Evolutionary conservation across 768 basidiomycete genomes (phyloP), one percentile per base, ranked within the genome.

Genomic region (Trametes sanguinea): DNA sequence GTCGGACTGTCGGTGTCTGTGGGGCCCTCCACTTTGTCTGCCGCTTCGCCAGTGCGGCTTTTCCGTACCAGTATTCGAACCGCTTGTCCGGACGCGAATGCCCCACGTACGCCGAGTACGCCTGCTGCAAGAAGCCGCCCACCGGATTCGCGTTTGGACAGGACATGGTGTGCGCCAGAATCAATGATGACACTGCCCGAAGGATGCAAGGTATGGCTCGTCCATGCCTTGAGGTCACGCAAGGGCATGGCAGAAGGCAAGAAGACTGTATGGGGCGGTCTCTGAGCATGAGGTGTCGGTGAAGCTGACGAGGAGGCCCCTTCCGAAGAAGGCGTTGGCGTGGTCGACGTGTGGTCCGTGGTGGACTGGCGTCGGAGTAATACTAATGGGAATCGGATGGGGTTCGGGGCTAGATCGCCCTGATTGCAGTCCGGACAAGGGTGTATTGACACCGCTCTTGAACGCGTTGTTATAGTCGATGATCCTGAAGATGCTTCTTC

Each of bases 1-100:
- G 65, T 67, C 75, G 71, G 51, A 67, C 50, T 62, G 74, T 74
- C 67, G 73, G 67, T 58, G 65, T 61, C 54, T 2, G 60, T n/a
- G 47, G 7, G 39, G 0, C 40, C 46, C 30, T 51, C 67, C 50
- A 44, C 55, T n/a, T 51, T 61, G 40, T 69, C 71, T 33, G 45
- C 60, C 66, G 62, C 72, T 74, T 57, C 60, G 29, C 56, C 62
- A 6, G 61, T 37, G 17, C 74, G 65, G 14, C 70, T 69, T 37
- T 77, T 76, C 35, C 81, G 80, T 11, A 92, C 81, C 58, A 90
- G 80, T 52, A 98, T 87, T 35, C 87, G 83, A 43, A 99, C 96
- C 5, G 96, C 97, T 74, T 98, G 96, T 5, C 95, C 94, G 1
- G 90, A 89, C 1, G 95, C 96, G 72, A 98, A 99, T 0, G 84